phyloP scores from a whole-genome alignment of 192 early-diverging fungal genomes.

The Funneliformis geosporum region DNA sequence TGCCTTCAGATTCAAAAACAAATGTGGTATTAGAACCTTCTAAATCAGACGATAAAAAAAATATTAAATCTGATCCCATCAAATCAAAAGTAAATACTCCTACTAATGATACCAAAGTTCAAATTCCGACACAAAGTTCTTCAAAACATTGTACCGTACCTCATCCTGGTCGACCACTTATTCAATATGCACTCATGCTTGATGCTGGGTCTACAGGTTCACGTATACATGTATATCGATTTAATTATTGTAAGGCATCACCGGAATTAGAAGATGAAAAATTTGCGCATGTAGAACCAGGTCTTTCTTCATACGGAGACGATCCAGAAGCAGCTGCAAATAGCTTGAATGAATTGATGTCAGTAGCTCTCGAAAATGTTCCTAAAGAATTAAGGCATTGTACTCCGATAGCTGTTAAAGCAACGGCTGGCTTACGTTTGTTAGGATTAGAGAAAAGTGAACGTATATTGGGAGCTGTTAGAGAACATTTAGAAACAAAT shows the following conservation, averaged over 20 bases:
- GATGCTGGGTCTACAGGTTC: constrained; percentile 98
- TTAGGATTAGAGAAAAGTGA: constrained; percentile 71
- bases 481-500: constrained; percentile 59
- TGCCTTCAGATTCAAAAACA: not conserved
- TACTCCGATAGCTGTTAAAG: constrained; percentile 93
- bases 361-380: constrained; percentile 71
- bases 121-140: not conserved
- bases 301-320: constrained; percentile 72
- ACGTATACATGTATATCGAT: constrained; percentile 95
- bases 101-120: not conserved
- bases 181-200: constrained; percentile 92
- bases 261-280: constrained; percentile 89
- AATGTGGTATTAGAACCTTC: not conserved
- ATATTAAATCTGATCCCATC: not conserved
- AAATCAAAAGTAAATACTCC: not conserved
- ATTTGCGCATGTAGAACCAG: constrained; percentile 83
- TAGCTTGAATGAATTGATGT: constrained; percentile 77
- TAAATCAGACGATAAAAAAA: not conserved
- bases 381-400: constrained; percentile 70
- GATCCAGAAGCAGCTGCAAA: constrained; percentile 77
- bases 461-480: constrained; percentile 73
- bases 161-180: constrained; percentile 66
- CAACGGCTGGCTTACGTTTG: constrained; percentile 90
- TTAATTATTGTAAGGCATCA: constrained; percentile 86
- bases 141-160: constrained; percentile 63